A percentile compares a stretch with the other conserved stretches of the same genome.
Conservation (phyloP, 2,329 filamentous ascomycete genomes). For the Cladobotryum protrusum region DNA sequence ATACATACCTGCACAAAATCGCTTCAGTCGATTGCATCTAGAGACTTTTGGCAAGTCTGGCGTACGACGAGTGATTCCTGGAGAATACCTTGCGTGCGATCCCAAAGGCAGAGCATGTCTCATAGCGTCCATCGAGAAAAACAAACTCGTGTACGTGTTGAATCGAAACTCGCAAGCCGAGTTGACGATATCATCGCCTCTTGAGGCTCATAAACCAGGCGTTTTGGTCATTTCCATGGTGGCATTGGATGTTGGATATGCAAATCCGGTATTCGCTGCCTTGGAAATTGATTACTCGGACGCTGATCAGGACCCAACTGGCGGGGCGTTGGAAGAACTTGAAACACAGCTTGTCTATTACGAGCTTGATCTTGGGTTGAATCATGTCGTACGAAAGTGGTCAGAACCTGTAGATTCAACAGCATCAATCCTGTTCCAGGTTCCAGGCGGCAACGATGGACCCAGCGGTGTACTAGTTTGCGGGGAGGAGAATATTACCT, state of each 20-base stretch:
- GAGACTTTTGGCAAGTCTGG: constrained; percentile 99
- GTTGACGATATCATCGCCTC: constrained; percentile 90
- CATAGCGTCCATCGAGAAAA: constrained; percentile 93
- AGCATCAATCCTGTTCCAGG: constrained; percentile 85
- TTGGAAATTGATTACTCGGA: constrained; percentile 92
- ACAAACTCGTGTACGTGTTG: constrained; percentile 97
- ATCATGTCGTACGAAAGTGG: constrained; percentile 97
- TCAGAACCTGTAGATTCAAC: constrained; percentile 87
- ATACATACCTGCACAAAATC: constrained; percentile 79
- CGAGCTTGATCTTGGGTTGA: constrained; percentile 91
- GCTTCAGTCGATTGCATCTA: constrained; percentile 81
- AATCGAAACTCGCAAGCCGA: constrained; percentile 93
- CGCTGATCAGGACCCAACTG: constrained; percentile 83
- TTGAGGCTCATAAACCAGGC: constrained; percentile 91
- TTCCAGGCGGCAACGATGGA: constrained; percentile 87
- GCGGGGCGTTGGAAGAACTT: constrained; percentile 70
- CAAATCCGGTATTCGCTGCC: constrained; percentile 93
- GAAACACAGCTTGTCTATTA: constrained; percentile 96
- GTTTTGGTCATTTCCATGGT: constrained; percentile 84
- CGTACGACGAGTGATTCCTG: constrained; percentile 84
- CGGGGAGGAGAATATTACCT: constrained; percentile 89
- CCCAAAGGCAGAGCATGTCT: constrained; percentile 93
- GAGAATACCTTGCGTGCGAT: constrained; percentile 92
- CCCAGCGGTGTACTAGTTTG: constrained; percentile 95
- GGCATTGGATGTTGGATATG: constrained; percentile 89